These are phyloP conservation scores for Epichloe amarillans DNA, from an alignment of 2,329 filamentous ascomycete species.

Conservation along the genomic window DNA sequence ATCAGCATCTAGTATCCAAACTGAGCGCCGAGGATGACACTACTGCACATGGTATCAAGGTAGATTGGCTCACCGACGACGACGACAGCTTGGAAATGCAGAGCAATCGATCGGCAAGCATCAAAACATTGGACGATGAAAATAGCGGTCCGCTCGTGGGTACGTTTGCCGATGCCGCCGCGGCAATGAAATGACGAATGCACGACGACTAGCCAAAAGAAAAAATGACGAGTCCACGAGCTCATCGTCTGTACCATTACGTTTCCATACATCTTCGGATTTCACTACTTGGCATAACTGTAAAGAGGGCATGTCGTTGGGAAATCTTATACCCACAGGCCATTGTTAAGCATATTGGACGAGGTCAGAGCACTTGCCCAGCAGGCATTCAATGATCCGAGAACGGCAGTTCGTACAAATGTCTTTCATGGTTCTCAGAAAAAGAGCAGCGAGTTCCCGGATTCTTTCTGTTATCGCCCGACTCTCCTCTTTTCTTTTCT, in stretches of 20 bases:
- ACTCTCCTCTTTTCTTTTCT: neutral
- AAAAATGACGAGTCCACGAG: neutral
- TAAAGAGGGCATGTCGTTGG: too few species aligned
- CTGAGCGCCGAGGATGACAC: constrained; percentile 34
- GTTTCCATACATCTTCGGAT: neutral
- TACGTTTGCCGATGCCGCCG: constrained; percentile 46
- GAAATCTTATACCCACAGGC: too few species aligned
- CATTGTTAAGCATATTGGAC: neutral
- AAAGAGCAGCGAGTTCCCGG: neutral
- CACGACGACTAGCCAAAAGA: neutral
- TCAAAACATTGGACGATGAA: constrained; percentile 21
- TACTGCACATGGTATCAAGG: constrained; percentile 28
- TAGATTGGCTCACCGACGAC: constrained; percentile 44
- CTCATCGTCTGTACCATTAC: neutral
- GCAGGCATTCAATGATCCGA: neutral
- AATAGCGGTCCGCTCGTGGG: constrained; percentile 36
- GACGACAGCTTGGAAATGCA: constrained; percentile 31
- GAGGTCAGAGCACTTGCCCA: neutral
- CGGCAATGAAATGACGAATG: constrained; percentile 29
- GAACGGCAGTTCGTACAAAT: neutral
- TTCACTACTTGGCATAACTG: too few species aligned
- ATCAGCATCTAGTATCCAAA: constrained; percentile 49
- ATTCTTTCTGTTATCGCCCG: neutral
- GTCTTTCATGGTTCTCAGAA: neutral
- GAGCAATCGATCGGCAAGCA: constrained; percentile 21